A percentile compares a stretch with the other conserved stretches of the same genome.
Evolutionary conservation across 768 basidiomycete species (phyloP).

Genomic region (Krasilnikovozyma curviuscula): DNA sequence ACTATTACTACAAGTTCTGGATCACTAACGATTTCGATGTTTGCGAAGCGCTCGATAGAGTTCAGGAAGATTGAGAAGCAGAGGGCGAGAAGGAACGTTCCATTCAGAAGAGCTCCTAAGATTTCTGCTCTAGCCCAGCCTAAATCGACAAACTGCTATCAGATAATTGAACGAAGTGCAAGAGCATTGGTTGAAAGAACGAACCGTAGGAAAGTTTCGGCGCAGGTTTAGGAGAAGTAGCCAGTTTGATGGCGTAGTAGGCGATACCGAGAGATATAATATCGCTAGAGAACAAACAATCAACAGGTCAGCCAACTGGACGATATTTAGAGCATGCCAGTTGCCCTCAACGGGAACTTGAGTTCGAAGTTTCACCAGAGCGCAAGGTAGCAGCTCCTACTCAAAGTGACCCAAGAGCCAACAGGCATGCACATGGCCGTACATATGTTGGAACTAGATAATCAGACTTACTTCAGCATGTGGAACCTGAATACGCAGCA

Average conservation of each 20-base stretch:
- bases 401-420: too few relatives aligned
- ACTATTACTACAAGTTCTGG: conserved; percentile 77
- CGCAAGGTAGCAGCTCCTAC: too few relatives aligned
- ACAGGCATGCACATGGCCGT: too few relatives aligned
- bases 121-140: conserved; percentile 99
- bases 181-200: too few relatives aligned
- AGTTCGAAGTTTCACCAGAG: too few relatives aligned
- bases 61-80: conserved; percentile 92
- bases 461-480: conserved; percentile 70
- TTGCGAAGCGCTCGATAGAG: conserved; percentile 77
- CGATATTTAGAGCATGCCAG: neutral
- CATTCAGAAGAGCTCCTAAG: conserved; percentile 82
- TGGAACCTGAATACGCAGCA: too few relatives aligned
- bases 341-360: too few relatives aligned
- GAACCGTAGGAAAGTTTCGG: conserved; percentile 76
- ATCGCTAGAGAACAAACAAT: conserved; percentile 41
- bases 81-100: conserved; percentile 86
- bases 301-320: neutral
- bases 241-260: conserved; percentile 67
- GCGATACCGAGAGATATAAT: conserved; percentile 88
- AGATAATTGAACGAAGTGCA: too few relatives aligned
- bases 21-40: too few relatives aligned
- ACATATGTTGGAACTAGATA: too few relatives aligned
- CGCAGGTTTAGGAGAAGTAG: conserved; percentile 26
- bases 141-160: too few relatives aligned